A percentile compares a stretch with the other conserved stretches of the same genome.
phyloP scores from a whole-genome alignment of 176 grass and related monocot genomes.

The Ensete ventricosum region DNA sequence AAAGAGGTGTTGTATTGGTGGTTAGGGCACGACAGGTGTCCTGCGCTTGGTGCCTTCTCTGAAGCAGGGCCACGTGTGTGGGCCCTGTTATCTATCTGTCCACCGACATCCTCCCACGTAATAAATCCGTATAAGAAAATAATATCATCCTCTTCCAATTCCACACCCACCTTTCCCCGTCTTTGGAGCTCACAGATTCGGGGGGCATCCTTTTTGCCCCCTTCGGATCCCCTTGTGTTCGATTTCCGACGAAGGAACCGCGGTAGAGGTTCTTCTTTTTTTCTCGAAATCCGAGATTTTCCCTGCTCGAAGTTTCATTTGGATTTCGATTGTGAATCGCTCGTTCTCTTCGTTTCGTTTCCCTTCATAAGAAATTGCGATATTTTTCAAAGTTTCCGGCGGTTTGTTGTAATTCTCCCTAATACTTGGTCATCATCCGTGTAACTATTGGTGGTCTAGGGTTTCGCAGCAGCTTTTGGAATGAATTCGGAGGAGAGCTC shows the following conservation, averaged over 20 bases:
- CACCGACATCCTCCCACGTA: not conserved
- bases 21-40: not conserved
- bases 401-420: not conserved
- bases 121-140: not conserved
- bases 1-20: not conserved
- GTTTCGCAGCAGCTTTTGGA: not conserved
- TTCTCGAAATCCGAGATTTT: not conserved
- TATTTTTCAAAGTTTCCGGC: not conserved
- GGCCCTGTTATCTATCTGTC: not conserved
- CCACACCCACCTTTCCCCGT: not conserved
- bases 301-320: not conserved
- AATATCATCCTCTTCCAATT: not conserved
- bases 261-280: not conserved
- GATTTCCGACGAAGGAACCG: not conserved
- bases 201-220: not conserved
- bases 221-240: not conserved
- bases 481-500: conserved; percentile 18
- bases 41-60: not conserved
- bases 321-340: not conserved
- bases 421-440: not conserved
- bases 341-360: not conserved
- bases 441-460: not conserved
- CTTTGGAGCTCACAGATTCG: not conserved
- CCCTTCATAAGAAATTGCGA: not conserved
- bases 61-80: not conserved